Conservation (phyloP, 495 filamentous ascomycete genomes). For the Podospora comata region DNA sequence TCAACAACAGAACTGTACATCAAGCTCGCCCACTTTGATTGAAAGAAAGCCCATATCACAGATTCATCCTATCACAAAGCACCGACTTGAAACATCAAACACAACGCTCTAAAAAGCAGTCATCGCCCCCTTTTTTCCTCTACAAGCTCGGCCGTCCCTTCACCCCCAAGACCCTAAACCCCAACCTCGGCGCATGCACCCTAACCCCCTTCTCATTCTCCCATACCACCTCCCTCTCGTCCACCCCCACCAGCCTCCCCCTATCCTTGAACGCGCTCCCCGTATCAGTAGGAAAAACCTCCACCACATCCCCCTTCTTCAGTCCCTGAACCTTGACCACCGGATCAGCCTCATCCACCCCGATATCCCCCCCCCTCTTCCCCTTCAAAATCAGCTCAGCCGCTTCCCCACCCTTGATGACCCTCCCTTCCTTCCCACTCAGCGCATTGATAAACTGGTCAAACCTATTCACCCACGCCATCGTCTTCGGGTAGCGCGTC, state of each 20-base stretch:
- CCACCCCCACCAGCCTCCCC: constrained; percentile 49
- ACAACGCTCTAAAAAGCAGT: not conserved
- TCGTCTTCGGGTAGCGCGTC: constrained; percentile 49
- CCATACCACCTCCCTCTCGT: constrained; percentile 49
- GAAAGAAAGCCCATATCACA: no score
- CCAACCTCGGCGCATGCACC: constrained; percentile 55
- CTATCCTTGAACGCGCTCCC: constrained; percentile 53
- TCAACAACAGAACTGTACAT: no score
- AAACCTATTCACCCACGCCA: constrained; percentile 57
- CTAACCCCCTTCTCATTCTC: constrained; percentile 45
- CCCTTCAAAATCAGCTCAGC: constrained; percentile 34
- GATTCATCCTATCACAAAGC: no score
- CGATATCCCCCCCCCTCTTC: constrained; percentile 35
- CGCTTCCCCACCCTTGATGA: constrained; percentile 50
- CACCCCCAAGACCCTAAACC: constrained; percentile 47
- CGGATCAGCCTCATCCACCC: constrained; percentile 41
- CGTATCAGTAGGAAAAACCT: constrained; percentile 56
- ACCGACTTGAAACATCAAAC: not conserved
- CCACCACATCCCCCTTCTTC: constrained; percentile 46
- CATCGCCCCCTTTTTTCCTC: not conserved
- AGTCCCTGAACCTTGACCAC: constrained; percentile 35
- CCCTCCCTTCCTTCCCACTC: constrained; percentile 31
- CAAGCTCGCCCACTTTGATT: no score
- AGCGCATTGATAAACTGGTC: constrained; percentile 28
- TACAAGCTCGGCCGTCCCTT: constrained; percentile 15